Evolutionary conservation across 129 eudicot genomes (phyloP), one percentile per base, ranked within the genome.

Genomic region (Saussurea involucrata): DNA sequence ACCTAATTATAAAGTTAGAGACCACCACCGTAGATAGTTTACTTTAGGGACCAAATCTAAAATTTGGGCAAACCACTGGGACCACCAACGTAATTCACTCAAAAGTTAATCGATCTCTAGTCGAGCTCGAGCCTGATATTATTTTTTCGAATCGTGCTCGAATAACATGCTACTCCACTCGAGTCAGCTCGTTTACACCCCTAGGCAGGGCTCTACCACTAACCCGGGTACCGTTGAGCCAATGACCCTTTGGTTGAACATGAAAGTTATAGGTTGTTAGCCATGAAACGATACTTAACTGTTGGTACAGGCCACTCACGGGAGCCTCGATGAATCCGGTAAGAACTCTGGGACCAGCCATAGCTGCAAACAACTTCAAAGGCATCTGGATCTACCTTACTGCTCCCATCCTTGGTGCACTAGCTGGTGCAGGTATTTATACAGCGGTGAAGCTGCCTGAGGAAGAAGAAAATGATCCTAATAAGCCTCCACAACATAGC

Each of bases 271-370:
- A 71, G 9, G 1, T 71, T 49, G 58, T 49, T 49, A 10, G 5
- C 24, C 20, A 37, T 57, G 46, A 72, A 25, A 24, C n/a, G 46
- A 28, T 53, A 74, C 10, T 63, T 74, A 55, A 44, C 24, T 66
- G 17, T 63, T 64, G 53, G 32, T 76, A 37, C 57, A 94, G 98
- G 88, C 85, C 81, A 63, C 64, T 82, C 33, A 95, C 97, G 0
- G 97, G 98, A 73, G 98, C 87, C 20, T 95, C 97, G 63, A 95
- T 95, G 98, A 95, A 95, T 68, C 98, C 98, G 0, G 97, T 88
- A 20, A 85, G 96, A 84, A 95, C 92, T 65, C 44, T 95, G 28
- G 98, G 97, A 42, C 97, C 98, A 17, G 98, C 97, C 82, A 76
- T 95, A 73, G 97, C 96, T 21, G 97, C 89, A 79, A 88, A 86